Evolutionary conservation across 225 moss, liverwort and hornwort species (phyloP), one percentile per base, ranked within the genome.

Genomic region (Neckera pumila): DNA sequence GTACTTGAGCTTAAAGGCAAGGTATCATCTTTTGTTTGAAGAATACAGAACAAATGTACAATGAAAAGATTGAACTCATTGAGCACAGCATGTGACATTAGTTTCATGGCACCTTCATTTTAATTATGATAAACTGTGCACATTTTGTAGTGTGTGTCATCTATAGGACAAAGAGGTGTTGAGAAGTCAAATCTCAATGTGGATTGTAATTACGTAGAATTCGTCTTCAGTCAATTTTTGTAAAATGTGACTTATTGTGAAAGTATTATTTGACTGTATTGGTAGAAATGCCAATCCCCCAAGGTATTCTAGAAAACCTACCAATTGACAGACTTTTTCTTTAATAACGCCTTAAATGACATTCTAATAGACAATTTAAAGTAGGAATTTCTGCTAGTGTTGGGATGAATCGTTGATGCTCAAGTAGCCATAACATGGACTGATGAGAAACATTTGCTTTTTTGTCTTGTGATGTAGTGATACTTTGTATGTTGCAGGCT

Each of bases 1-100:
- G 96, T 96, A 38, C 93, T 99, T 76, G 92, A 84, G 9, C 88
- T 97, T 43, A 94, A 94, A 87, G 98, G 97, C 83, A 95, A 97
- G 93, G 97, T 95, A 95, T 65, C 47, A 63, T 43, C 49, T 60
- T 42, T 43, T 57, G 51, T 51, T 76, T 59, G 57, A 66, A n/a
- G 49, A 58, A 7, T 77, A 63, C 38, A 22, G 59, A 49, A 51
- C 31, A 87, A 75, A 36, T 75, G 18, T 69, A 61, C 80, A n/a
- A 45, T 69, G 51, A 67, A 59, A 53, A 16, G 36, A 36, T 74
- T 34, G 27, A 74, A 34, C 14, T 36, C 61, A n/a, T 23, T 76
- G 17, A 83, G 79, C 59, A 59, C 51, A 33, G 42, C n/a, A n/a
- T 86, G 62, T n/a, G 81, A 57, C 6, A 38, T 45, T 78, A 33